Base-by-base conservation (phyloP, 192 early-diverging fungal genomes). In the Podila epigama region DNA sequence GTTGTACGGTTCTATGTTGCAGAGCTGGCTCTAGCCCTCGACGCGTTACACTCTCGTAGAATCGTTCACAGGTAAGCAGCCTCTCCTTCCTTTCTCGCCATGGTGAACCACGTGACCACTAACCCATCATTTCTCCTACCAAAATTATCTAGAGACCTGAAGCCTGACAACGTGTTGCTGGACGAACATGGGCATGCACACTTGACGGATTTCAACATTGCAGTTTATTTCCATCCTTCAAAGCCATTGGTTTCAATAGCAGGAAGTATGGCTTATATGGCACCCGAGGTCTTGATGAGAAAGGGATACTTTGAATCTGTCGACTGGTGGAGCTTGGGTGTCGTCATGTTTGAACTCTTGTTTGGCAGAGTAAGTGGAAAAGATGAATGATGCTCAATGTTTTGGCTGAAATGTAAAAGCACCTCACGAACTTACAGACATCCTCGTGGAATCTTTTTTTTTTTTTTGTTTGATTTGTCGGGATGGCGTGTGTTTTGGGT, bases 241-340 rank as follows among this genome's bases (percentile, higher is more conserved):
- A 89, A 88, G 58, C 88, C 88, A 5, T 66, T 94, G 51, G 87
- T 85, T 12, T 88, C 88, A 42, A 85, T 92, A 20, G 92, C 94
- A 31, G 94, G 94, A 39, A 90, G 87, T 69, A 89, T 93, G 89
- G 92, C 93, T 10, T 95, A 95, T 55, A 95, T 95, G 93, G 93
- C 92, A 1, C 93, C 93, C 8, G 92, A 94, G 61, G 86, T 94
- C 34, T 66, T 94, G 20, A 70, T 60, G 40, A 81, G 84, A 41
- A 84, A 79, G 16, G 88, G 86, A 15, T 89, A 88, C 35, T 61
- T 80, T 27, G 50, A 77, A 20, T 84, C 83, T 0, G 88, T 88
- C 0, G 86, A 93, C 63, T 93, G 92, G 92, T 95, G 94, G 94
- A 92, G 91, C 57, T 66, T 95, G 28, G 93, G 94, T 3, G 89